Evolutionary conservation across 2,329 filamentous ascomycete genomes (phyloP).

Genomic region (Didymellaceae sp.): DNA sequence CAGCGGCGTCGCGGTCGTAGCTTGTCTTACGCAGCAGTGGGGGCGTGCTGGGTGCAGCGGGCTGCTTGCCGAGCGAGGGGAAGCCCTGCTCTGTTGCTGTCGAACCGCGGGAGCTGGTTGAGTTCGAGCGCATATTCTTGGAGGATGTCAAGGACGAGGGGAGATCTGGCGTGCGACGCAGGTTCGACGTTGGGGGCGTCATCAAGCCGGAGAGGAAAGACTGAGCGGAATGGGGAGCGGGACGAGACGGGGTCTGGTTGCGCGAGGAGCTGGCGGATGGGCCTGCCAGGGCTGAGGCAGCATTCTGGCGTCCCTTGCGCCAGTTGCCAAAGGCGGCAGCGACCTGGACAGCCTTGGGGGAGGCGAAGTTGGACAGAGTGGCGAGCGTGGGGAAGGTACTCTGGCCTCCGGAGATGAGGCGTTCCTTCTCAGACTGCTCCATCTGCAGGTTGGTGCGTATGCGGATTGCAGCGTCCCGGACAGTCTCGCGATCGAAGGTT

Average conservation of each 20-base stretch:
- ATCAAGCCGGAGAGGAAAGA: conserved; percentile 79
- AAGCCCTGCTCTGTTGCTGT: conserved; percentile 40
- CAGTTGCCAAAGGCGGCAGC: conserved; percentile 98
- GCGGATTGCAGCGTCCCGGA: conserved; percentile 90
- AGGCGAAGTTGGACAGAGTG: conserved; percentile 76
- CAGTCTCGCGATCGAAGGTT: conserved; percentile 75
- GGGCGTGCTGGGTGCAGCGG: conserved; percentile 53
- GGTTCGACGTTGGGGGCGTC: conserved; percentile 82
- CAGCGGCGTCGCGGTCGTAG: conserved; percentile 67
- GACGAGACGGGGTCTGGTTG: conserved; percentile 43
- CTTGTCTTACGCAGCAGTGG: conserved; percentile 61
- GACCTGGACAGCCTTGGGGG: conserved; percentile 84
- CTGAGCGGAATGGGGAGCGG: conserved; percentile 57
- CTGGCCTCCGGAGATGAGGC: conserved; percentile 71
- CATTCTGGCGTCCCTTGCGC: conserved; percentile 69
- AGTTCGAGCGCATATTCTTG: conserved; percentile 35
- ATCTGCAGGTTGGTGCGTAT: conserved; percentile 95
- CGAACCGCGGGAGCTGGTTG: conserved; percentile 35
- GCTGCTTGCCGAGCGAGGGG: conserved; percentile 38
- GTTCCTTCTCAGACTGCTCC: conserved; percentile 94
- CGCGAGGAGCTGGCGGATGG: conserved; percentile 39
- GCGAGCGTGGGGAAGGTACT: conserved; percentile 75
- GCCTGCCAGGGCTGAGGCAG: conserved; percentile 54
- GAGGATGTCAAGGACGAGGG: conserved; percentile 42
- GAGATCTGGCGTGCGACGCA: conserved; percentile 66